Base-by-base conservation (phyloP, 2,329 filamentous ascomycete species). In the Sporothrix brunneoviolacea region DNA sequence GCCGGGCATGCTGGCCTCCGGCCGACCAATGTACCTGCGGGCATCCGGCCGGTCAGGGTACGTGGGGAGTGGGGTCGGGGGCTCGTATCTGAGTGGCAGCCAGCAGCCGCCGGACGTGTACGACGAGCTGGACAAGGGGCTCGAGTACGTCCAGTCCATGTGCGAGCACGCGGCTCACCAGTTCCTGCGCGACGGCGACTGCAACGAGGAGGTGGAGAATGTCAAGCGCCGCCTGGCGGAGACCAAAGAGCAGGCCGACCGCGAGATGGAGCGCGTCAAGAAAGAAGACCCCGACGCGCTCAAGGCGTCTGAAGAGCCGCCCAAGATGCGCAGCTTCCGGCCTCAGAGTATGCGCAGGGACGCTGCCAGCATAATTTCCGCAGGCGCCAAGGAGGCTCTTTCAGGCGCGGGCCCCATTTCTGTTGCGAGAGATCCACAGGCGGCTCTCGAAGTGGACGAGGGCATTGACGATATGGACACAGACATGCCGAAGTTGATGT, bases 151-250 rank as follows among this genome's bases (percentile, higher is more conserved):
- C 5, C 89, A 95, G 64, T 77, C 77, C 50, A 79, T 90, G 59
- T 94, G 88, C 64, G 91, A 96, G 68, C 83, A 83, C 48, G 91
- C 86, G 3, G 91, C 91, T 0, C 90, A 95, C 62, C 88, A 94
- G 61, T 89, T 93, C 54, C 73, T 96, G n/a, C 82, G 91, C 21
- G 86, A 90, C 48, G 91, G 90, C 10, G 85, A 93, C 61, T 95
- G 91, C 66, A 77, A 73, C n/a, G 77, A 80, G 16, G 88, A 95
- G 65, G 76, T 95, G 35, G 72, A 74, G 22, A 83, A 81, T 41
- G 84, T 91, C 48, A 79, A 82, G 61, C 72, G 75, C 51, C 79
- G 81, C 15, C 77, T 94, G 38, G 68, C 69, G 8, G 76, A 83
- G 50, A 81, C 89, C 1, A 72, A 82, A 45, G 76, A 78, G 28